Base-by-base conservation (phyloP, 2,329 filamentous ascomycete species). In the Harringtonia aguacate region DNA sequence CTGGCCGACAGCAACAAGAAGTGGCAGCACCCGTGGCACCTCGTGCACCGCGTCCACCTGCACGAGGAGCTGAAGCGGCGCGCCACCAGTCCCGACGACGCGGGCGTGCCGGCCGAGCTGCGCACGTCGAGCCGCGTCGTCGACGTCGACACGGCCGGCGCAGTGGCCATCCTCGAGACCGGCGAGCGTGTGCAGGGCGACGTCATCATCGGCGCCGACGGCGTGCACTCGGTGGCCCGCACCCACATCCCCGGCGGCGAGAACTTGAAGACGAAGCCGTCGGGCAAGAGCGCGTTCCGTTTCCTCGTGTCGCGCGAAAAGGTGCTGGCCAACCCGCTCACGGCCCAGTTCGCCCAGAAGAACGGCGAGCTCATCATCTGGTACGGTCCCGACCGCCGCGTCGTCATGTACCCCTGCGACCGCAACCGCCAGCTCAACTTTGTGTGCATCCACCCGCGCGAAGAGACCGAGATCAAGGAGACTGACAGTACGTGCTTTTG, bases 271-370 rank as follows among this genome's bases (percentile, higher is more conserved):
- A 36, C 46, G 6, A 45, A 43, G 30, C 36, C 46, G 1, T 69
- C 67, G 4, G 75, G 74, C 3, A 75, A 76, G 53, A 73, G 68
- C 36, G 73, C 74, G 1, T 79, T 76, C 53, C 65, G 75, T 8
- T 79, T 77, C 56, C 54, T 77, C 6, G 63, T 79, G 0, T 60
- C 66, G 0, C 63, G 65, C 1, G 44, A 56, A 15, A 48, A 46
- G 2, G 56, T 55, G 4, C 51, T 57, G 4, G 51, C 53, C 4
- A 61, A 69, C 36, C 59, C 64, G 1, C 42, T 54, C 4, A 64
- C 62, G 1, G 57, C 51, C 4, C 54, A 54, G 0, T 52, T 68
- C 7, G 55, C 59, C 4, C 49, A 58, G 31, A 48, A 52, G 6
- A 40, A 53, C 6, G 55, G 57, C 35, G 49, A 56, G 14, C 48